Conservation (phyloP, 345 rosid species). For the Dipteronia dyeriana region DNA sequence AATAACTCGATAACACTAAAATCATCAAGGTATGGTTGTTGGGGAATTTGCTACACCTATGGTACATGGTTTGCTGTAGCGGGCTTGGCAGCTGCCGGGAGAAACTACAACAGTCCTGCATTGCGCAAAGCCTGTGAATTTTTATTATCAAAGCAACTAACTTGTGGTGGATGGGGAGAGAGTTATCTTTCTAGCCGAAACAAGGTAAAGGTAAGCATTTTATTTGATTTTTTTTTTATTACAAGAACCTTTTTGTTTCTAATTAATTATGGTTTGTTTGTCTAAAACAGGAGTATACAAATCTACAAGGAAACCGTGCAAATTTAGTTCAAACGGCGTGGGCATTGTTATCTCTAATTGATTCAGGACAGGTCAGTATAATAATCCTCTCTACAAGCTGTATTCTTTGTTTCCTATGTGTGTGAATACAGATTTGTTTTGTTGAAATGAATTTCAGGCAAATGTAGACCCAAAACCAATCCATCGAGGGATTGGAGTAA, state of each 20-base stretch:
- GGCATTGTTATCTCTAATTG: conserved; percentile 52
- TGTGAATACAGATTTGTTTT: not conserved
- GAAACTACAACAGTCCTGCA: conserved; percentile 33
- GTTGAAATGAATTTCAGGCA: conserved; percentile 15
- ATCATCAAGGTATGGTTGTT: conserved; percentile 51
- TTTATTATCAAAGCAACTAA: conserved; percentile 47
- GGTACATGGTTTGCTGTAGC: conserved; percentile 59
- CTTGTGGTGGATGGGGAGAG: conserved; percentile 76
- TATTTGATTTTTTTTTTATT: not conserved
- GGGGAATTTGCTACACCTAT: conserved; percentile 74
- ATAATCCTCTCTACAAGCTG: not conserved
- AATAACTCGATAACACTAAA: too few relatives aligned
- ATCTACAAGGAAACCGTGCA: conserved; percentile 38
- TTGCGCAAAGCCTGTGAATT: conserved; percentile 54
- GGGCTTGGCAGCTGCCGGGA: conserved; percentile 52
- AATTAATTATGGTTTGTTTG: too few relatives aligned
- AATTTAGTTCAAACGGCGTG: conserved; percentile 59
- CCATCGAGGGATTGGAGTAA: conserved; percentile 40
- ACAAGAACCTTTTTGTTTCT: too few relatives aligned
- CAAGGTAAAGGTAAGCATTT: conserved; percentile 41
- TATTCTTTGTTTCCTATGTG: too few relatives aligned
- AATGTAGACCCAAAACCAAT: conserved; percentile 41
- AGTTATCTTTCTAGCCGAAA: conserved; percentile 58
- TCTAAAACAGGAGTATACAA: conserved; percentile 37
- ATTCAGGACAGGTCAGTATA: conserved; percentile 44